Evolutionary conservation across 805 yeast species (phyloP), one percentile per base, ranked within the genome.

Genomic region (Ogataea paradorogensis): DNA sequence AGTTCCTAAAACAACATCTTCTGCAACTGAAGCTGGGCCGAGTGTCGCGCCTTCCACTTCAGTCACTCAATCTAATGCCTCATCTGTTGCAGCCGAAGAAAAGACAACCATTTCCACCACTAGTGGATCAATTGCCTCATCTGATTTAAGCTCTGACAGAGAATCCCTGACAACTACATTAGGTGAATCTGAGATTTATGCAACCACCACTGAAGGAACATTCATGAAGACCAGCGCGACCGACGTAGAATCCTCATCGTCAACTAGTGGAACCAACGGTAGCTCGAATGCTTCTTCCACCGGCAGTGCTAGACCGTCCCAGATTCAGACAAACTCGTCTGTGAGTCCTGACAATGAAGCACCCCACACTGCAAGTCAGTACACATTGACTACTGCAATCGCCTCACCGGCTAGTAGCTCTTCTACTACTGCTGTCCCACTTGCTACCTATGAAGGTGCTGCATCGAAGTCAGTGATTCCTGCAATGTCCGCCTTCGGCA

Each of bases 261-360:
- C 8, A 11, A 7, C 27, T 11, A 7, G 27, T 5, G 26, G 11
- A 10, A 9, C 20, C n/a, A 20, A 15, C 4, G 9, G 6, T 8
- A n/a, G 8, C 20, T 7, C 16, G 7, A 23, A 23, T 11, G 25
- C n/a, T 7, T n/a, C 34, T 10, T 15, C 38, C 5, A 21, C 27
- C 28, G 29, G 25, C 16, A 7, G 7, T 9, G 11, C 33, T 33
- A 24, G 33, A 23, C 23, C 39, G 39, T 35, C 39, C 10, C 15
- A 32, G 7, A 32, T 27, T 8, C 38, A 35, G 27, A 21, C 38
- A 15, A 21, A 27, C 27, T 35, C 32, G 38, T 27, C 38, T 27
- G 38, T 15, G 15, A 32, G 27, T 14, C 6, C 24, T 22, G 39
- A 33, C 33, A 23, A n/a, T 23, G 39, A 29, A 24, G 6, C 28